phyloP scores from a whole-genome alignment of 2,329 filamentous ascomycete genomes.

The Fusarium goolgardi region DNA sequence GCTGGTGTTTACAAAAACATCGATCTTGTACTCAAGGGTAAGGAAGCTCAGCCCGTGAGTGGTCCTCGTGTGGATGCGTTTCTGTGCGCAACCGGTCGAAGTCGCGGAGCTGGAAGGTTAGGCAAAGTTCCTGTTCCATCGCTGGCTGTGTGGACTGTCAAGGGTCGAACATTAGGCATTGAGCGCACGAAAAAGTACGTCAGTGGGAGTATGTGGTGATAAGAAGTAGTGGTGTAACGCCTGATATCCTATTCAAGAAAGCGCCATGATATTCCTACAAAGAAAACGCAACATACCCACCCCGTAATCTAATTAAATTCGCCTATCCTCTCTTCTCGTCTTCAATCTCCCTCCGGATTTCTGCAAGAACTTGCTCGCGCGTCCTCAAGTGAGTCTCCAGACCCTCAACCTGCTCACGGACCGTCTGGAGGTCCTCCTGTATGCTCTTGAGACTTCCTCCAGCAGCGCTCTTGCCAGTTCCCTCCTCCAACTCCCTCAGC shows the following conservation, averaged over 20 bases:
- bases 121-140: constrained; percentile 63
- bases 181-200: constrained; percentile 59
- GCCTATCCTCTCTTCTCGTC: constrained; percentile 76
- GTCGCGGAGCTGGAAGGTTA: constrained; percentile 62
- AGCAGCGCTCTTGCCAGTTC: constrained; percentile 73
- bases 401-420: constrained; percentile 95
- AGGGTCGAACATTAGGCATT: constrained; percentile 63
- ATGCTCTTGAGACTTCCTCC: constrained; percentile 82
- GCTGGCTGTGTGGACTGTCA: constrained; percentile 62
- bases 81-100: constrained; percentile 62
- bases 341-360: constrained; percentile 85
- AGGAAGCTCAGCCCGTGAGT: constrained; percentile 58
- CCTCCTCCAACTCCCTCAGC: constrained; percentile 79
- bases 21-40: constrained; percentile 59
- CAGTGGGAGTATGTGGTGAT: constrained; percentile 59
- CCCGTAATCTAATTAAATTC: constrained; percentile 21
- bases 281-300: constrained; percentile 35
- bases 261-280: constrained; percentile 47
- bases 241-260: constrained; percentile 45
- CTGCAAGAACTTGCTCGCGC: constrained; percentile 79
- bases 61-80: constrained; percentile 62
- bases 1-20: constrained; percentile 66
- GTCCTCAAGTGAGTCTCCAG: constrained; percentile 84
- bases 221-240: constrained; percentile 33
- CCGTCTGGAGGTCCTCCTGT: constrained; percentile 85